phyloP scores from a whole-genome alignment of 768 basidiomycete genomes.

The Suillus plorans region DNA sequence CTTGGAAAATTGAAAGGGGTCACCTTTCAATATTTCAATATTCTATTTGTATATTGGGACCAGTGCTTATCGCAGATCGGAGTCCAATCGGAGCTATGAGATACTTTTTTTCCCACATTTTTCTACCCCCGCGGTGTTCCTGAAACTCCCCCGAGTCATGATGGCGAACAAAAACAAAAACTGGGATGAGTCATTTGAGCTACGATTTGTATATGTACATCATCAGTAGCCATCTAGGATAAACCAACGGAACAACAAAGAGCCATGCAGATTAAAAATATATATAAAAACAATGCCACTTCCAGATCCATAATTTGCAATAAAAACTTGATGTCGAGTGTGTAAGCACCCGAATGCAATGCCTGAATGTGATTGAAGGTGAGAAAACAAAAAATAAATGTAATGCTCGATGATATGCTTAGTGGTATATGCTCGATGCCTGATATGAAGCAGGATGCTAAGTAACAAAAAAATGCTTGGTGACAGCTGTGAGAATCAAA shows the following conservation, averaged over 20 bases:
- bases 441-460: neutral
- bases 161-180: neutral
- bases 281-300: neutral
- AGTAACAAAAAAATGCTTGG: neutral
- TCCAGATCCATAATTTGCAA: neutral
- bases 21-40: no score
- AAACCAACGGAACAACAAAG: neutral
- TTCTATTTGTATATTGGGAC: no score
- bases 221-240: neutral
- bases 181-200: neutral
- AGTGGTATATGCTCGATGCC: neutral
- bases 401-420: neutral
- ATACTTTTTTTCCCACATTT: neutral
- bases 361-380: neutral
- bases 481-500: neutral
- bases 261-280: neutral
- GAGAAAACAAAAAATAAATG: neutral
- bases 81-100: neutral
- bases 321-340: neutral
- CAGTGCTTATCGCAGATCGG: conserved; percentile 1
- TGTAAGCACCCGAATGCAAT: conserved; percentile 1
- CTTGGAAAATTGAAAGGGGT: no score
- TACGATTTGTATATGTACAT: neutral
- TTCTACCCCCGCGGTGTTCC: neutral
- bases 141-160: neutral